Evolutionary conservation across 345 rosid species (phyloP).

Genomic region (rapeseed (Brassica napus)): DNA sequence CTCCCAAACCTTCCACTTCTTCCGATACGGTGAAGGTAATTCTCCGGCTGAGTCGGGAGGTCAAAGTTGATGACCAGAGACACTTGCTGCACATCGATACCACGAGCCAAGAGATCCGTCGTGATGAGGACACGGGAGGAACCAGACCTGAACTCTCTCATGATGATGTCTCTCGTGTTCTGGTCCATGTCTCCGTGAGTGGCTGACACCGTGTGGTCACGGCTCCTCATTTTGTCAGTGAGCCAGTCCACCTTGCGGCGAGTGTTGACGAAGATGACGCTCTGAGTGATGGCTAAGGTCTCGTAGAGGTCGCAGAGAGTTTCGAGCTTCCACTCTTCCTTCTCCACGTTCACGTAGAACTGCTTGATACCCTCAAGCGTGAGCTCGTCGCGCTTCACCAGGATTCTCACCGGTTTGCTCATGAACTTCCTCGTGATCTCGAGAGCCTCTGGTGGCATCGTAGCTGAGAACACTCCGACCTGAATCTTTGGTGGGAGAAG

Average conservation of each 20-base stretch:
- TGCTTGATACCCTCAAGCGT: neutral
- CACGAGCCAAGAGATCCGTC: neutral
- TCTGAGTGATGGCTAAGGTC: neutral
- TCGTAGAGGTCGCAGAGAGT: neutral
- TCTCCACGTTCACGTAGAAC: neutral
- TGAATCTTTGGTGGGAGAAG: neutral
- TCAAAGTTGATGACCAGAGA: slow-evolving; percentile 6
- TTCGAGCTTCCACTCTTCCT: neutral
- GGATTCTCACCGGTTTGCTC: neutral
- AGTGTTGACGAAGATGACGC: slow-evolving; percentile 1
- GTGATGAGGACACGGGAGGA: slow-evolving; percentile 4
- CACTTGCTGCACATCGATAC: slow-evolving; percentile 12
- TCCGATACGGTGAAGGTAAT: slow-evolving; percentile 10
- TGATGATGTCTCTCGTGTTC: slow-evolving; percentile 1
- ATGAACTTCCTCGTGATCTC: slow-evolving; percentile 2
- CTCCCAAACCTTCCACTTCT: slow-evolving; percentile 5
- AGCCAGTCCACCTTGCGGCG: slow-evolving; percentile 1
- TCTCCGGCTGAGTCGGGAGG: slow-evolving; percentile 9
- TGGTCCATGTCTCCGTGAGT: slow-evolving; percentile 7
- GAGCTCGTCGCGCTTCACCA: neutral
- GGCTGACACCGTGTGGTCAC: neutral
- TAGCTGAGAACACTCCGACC: neutral
- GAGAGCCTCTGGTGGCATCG: neutral
- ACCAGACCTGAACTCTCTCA: slow-evolving; percentile 1
- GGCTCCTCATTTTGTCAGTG: neutral